Conservation (phyloP, 495 filamentous ascomycete genomes). For the Penicillium nucicola region DNA sequence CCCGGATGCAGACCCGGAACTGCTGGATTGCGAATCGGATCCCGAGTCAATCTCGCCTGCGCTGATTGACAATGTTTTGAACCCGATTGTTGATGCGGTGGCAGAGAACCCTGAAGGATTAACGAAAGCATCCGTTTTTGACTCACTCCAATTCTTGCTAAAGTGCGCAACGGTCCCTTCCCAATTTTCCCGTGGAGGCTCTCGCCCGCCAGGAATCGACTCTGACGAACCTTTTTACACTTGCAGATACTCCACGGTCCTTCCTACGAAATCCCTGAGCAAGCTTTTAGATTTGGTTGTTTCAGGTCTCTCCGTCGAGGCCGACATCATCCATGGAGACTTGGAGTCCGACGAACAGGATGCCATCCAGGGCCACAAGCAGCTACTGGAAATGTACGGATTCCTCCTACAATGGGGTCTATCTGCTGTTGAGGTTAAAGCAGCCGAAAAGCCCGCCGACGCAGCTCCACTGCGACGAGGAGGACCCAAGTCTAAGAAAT, state of each 20-base stretch:
- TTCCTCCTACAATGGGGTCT: slow-evolving; percentile 95
- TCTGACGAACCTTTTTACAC: slow-evolving; percentile 59
- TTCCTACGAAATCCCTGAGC: slow-evolving; percentile 78
- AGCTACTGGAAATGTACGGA: slow-evolving; percentile 88
- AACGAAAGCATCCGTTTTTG: slow-evolving; percentile 70
- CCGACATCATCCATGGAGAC: slow-evolving; percentile 80
- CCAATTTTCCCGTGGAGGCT: slow-evolving; percentile 35
- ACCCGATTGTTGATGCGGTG: slow-evolving; percentile 90
- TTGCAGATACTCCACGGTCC: slow-evolving; percentile 75
- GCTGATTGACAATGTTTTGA: slow-evolving; percentile 78
- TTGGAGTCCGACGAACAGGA: slow-evolving; percentile 91
- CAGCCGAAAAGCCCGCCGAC: slow-evolving; percentile 78
- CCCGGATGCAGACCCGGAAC: slow-evolving; percentile 78
- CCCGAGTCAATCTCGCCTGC: slow-evolving; percentile 75
- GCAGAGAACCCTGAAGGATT: slow-evolving; percentile 89
- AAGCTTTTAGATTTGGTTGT: slow-evolving; percentile 92
- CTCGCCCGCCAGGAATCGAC: slow-evolving; percentile 42
- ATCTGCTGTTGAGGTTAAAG: slow-evolving; percentile 87
- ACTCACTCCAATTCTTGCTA: slow-evolving; percentile 90
- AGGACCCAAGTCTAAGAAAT: slow-evolving; percentile 76
- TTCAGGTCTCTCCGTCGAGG: slow-evolving; percentile 89
- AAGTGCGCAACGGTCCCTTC: slow-evolving; percentile 81
- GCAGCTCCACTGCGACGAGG: slow-evolving; percentile 66
- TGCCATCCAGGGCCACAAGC: slow-evolving; percentile 77
- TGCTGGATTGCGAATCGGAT: slow-evolving; percentile 89